Percentiles rank a stretch among this genome's conserved stretches.
Evolutionary conservation across 2,329 filamentous ascomycete genomes (phyloP).

Genomic region (Fusarium tjaetaba): DNA sequence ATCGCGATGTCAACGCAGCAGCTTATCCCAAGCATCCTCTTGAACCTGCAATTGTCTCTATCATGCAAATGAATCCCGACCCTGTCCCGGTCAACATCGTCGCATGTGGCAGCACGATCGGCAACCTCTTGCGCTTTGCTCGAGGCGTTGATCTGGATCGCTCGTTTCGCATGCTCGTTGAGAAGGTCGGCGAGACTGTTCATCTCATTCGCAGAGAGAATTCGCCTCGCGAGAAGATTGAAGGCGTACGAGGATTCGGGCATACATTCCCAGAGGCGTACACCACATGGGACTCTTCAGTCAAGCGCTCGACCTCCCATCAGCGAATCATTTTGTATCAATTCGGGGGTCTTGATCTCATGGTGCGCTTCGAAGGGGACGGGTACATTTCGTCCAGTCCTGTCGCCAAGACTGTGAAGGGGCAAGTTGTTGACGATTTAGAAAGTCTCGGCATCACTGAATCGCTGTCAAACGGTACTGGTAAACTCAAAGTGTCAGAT

Average conservation of each 20-base stretch:
- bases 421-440: not conserved
- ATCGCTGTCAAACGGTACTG: not conserved
- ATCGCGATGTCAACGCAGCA: slow-evolving; percentile 64
- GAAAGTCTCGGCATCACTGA: slow-evolving; percentile 10
- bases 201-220: slow-evolving; percentile 73
- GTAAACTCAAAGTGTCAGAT: slow-evolving; percentile 22
- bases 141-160: slow-evolving; percentile 56
- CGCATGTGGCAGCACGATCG: slow-evolving; percentile 68
- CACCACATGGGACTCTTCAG: slow-evolving; percentile 68
- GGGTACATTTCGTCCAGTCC: slow-evolving; percentile 36
- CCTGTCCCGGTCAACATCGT: slow-evolving; percentile 63
- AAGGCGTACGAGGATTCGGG: slow-evolving; percentile 67
- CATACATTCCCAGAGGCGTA: slow-evolving; percentile 74
- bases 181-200: slow-evolving; percentile 64
- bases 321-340: slow-evolving; percentile 69
- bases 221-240: slow-evolving; percentile 65
- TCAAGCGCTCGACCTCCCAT: slow-evolving; percentile 66
- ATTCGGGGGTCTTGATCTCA: slow-evolving; percentile 55
- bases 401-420: not conserved
- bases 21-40: slow-evolving; percentile 59
- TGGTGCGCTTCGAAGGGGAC: slow-evolving; percentile 45
- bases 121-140: slow-evolving; percentile 68
- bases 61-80: slow-evolving; percentile 44
- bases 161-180: slow-evolving; percentile 67
- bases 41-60: slow-evolving; percentile 58